Percentiles rank a stretch among this genome's conserved stretches.
Conservation (phyloP, 164 flowering plant species). For the Annona cherimola region DNA sequence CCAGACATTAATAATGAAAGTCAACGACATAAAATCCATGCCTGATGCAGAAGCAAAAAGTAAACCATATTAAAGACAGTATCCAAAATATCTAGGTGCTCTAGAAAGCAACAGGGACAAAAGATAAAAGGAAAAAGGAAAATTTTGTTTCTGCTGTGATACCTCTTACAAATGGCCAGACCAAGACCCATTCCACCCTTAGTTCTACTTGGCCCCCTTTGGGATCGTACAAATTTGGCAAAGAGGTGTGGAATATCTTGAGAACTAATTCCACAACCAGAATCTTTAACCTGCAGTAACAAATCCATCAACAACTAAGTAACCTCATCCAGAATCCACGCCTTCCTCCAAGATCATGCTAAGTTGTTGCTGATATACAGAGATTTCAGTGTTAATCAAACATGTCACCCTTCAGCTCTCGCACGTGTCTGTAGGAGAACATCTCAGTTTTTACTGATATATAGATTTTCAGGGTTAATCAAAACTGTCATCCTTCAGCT, state of each 20-base stretch:
- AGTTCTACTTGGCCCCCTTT: conserved; percentile 26
- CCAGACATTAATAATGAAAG: too few species aligned
- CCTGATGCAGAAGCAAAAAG: not conserved
- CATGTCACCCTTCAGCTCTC: too few species aligned
- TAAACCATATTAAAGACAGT: not conserved
- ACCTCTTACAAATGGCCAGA: conserved; percentile 66
- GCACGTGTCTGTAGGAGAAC: too few species aligned
- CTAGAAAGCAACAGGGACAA: not conserved
- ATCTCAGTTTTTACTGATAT: too few species aligned
- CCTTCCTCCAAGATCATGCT: too few species aligned
- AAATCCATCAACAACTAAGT: not conserved
- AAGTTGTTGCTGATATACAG: too few species aligned
- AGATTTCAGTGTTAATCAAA: too few species aligned
- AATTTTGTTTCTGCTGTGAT: not conserved
- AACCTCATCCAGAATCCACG: too few species aligned
- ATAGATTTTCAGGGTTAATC: too few species aligned
- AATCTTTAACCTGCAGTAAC: conserved; percentile 52
- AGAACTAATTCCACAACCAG: conserved; percentile 59
- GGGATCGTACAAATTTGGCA: conserved; percentile 41
- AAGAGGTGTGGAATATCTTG: conserved; percentile 51
- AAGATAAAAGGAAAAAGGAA: not conserved
- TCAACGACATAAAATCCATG: not conserved
- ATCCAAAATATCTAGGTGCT: not conserved
- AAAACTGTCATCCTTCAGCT: too few species aligned
- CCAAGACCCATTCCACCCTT: conserved; percentile 51